Percentiles rank a stretch among this genome's conserved stretches.
Conservation (phyloP, 495 filamentous ascomycete species). For the Xylaria telfairii region DNA sequence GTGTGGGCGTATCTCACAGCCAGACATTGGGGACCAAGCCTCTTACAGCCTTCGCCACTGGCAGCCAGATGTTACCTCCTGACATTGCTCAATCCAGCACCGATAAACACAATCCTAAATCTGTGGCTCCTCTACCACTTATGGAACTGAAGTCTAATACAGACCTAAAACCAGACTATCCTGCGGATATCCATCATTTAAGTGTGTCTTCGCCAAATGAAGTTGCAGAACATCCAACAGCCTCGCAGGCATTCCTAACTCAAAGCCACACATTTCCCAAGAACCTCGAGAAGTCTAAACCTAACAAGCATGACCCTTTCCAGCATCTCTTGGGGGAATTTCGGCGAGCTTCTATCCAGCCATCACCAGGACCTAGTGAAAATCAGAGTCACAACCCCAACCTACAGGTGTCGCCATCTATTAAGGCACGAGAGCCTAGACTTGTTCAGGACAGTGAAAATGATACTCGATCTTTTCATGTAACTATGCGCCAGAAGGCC, state of each 20-base stretch:
- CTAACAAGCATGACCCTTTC: slow-evolving; percentile 1
- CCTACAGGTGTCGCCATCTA: not conserved
- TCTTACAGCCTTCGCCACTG: not conserved
- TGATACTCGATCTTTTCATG: slow-evolving; percentile 26
- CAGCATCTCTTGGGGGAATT: slow-evolving; percentile 8
- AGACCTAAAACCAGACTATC: not conserved
- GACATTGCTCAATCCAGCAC: not conserved
- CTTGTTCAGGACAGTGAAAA: slow-evolving; percentile 20
- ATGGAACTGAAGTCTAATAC: not conserved
- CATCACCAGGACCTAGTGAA: not conserved
- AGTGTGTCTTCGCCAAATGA: not conserved
- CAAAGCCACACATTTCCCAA: not conserved
- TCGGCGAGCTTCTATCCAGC: not conserved
- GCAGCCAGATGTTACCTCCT: not conserved
- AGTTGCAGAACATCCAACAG: not conserved
- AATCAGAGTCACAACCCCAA: not conserved
- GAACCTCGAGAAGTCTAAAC: not conserved
- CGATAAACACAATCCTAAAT: not conserved
- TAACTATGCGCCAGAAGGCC: slow-evolving; percentile 43
- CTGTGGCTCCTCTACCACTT: not conserved
- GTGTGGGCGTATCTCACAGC: not conserved
- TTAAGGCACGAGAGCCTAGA: slow-evolving; percentile 1
- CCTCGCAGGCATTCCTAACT: too few species aligned
- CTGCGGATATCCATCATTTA: not conserved
- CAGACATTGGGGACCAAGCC: not conserved